phyloP scores from a whole-genome alignment of 1,284 basidiomycete species.

The Irpex lacteus region DNA sequence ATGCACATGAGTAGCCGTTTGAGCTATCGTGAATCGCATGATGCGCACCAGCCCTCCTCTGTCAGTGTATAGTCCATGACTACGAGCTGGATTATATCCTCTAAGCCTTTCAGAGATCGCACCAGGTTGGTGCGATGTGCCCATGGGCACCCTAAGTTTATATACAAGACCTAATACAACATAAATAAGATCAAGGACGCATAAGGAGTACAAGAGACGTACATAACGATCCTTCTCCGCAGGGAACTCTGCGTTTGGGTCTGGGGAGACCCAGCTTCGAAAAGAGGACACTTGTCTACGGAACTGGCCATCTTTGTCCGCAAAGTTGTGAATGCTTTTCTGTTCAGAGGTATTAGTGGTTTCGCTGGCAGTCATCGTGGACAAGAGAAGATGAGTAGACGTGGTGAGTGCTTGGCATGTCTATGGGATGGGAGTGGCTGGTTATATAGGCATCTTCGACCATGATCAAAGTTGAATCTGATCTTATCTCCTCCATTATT shows the following conservation, averaged over 20 bases:
- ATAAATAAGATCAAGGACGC: conserved; percentile 27
- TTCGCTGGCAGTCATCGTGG: not conserved
- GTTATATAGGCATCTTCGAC: not conserved
- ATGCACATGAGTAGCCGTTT: not conserved
- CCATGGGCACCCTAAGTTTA: conserved; percentile 54
- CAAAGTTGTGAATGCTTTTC: conserved; percentile 1
- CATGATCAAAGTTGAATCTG: no score
- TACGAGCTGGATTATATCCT: conserved; percentile 58
- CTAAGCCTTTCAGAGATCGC: conserved; percentile 88
- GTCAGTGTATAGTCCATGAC: conserved; percentile 41
- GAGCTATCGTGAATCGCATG: not conserved
- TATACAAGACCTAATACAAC: not conserved
- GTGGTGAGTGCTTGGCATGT: not conserved
- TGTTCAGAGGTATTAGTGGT: not conserved
- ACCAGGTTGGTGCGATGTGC: conserved; percentile 89
- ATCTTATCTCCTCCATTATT: no score
- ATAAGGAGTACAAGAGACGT: not conserved
- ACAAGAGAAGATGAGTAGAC: not conserved
- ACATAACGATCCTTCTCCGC: conserved; percentile 70
- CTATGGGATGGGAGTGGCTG: not conserved
- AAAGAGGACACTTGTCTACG: conserved; percentile 73
- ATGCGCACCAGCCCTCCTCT: not conserved
- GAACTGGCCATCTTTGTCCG: conserved; percentile 74
- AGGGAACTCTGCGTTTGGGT: conserved; percentile 67
- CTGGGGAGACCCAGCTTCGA: conserved; percentile 56